Base-by-base conservation (phyloP, 2,329 filamentous ascomycete species). In the Lecanosticta acicola region DNA sequence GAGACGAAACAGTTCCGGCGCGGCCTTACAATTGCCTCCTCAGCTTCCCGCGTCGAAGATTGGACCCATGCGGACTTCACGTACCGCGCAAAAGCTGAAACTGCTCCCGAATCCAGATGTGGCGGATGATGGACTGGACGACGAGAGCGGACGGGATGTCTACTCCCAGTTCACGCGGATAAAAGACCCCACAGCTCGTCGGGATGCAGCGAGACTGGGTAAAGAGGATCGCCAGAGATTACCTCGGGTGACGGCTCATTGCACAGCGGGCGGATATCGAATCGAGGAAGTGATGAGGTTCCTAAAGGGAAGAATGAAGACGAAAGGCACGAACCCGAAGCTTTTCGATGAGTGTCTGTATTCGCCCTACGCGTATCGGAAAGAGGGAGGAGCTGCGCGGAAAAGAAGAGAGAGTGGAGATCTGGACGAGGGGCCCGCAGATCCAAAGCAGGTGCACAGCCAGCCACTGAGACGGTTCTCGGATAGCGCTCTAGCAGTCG, bases 141-240 rank as follows among this genome's bases (percentile, higher is more conserved):
- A 95, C 61, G 91, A 96, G 68, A 93, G 87, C 60, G 89, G 90
- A 8, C 77, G 90, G 54, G 93, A 98, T 65, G 93, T 98, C 24
- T 98, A 98, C 70, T 91, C 90, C 19, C 93, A 98, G 66, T 97
- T 96, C 66, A 95, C 91, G 7, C 80, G 93, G 36, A 98, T 98
- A 70, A 97, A 97, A 67, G 93, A 98, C 62, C 90, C 91, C 0
- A 95, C 85, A 0, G 93, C 93, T 7, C 77, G 93, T 51, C 80
- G 93, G 59, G 91, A 97, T 74, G 93, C 93, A 13, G 93, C 93
- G 20, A 77, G 90, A 45, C 69, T 98, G 33, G 93, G 93, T 32
- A 98, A 97, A 67, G 90, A 91, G 32, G 93, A 98, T 66, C 79
- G 93, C 46, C 85, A 88, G 53, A 79, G 84, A 53, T 70, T 98